Conservation (phyloP, 2,329 filamentous ascomycete genomes). For the Penicillium freii region DNA sequence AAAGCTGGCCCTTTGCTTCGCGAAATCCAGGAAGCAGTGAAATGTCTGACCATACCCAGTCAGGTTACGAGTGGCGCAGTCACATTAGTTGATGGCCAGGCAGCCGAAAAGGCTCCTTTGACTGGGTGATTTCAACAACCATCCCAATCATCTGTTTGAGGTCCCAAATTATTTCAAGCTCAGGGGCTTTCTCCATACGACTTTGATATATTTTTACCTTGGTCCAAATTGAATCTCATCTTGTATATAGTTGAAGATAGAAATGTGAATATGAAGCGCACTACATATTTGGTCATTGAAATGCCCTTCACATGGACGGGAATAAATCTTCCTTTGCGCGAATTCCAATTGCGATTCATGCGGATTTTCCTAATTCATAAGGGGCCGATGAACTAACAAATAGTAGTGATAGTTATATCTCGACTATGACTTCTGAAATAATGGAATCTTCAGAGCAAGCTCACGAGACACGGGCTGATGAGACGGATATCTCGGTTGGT, state of each 20-base stretch:
- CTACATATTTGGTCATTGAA: too few relatives aligned
- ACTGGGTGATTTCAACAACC: too few relatives aligned
- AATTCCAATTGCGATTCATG: background rate
- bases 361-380: background rate
- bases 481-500: background rate
- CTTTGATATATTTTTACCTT: background rate
- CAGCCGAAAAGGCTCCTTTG: background rate
- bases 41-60: background rate
- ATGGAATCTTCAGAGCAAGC: background rate
- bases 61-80: background rate
- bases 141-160: background rate
- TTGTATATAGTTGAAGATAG: background rate
- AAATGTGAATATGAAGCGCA: background rate
- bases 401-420: too few relatives aligned
- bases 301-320: too few relatives aligned
- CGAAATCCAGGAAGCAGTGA: conserved; percentile 7
- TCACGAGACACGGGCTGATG: background rate
- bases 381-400: background rate
- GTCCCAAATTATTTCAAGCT: background rate
- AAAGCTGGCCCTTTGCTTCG: conserved; percentile 2
- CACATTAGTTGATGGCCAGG: background rate
- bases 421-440: too few relatives aligned
- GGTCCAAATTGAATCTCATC: background rate
- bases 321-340: background rate
- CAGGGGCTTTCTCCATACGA: background rate